Base-by-base conservation (phyloP, 805 yeast species). In the Ogataea polymorpha region DNA sequence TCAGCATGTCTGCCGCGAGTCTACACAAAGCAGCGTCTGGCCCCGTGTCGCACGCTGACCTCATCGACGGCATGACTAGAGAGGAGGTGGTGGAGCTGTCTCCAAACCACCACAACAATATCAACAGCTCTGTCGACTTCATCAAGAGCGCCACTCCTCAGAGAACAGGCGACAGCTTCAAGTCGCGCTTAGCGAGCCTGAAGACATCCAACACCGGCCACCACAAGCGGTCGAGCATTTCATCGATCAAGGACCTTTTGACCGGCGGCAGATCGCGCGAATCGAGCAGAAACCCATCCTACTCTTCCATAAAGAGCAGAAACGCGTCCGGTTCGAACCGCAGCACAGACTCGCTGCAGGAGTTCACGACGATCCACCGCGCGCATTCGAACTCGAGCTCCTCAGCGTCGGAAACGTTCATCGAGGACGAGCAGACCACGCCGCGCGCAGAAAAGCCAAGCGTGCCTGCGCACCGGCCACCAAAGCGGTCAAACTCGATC, bases 401-500 rank as follows among this genome's bases (percentile, higher is more conserved):
- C 1, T 41, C 49, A 1, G 38, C 30, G 13, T 31, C 36, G 10
- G 51, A 49, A 17, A 46, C 50, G 6, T 48, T 31, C 14, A 32
- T 49, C n/a, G 51, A 44, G 28, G 49, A 43, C 24, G 40, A 35
- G 17, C 35, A 39, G 20, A 32, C 29, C 6, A n/a, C 29, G 14
- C 10, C 35, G 13, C 12, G 26, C n/a, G 21, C 36, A 21, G 28
- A 38, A 13, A 41, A 38, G 24, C 56, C 60, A 16, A 13, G 39
- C 9, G 37, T 51, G 6, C 60, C 62, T 0, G 42, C 42, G 3
- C 41, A 46, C 14, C 50, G 49, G 23, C 62, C 62, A 5, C 60
- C 58, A n/a, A 58, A 53, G 32, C 50, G 63, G 39, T 46, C 66
- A 12, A 59, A 57, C 21, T 67, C 74, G 0, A 79, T 81, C 32